These are phyloP conservation scores for Zasmidium citrigriseum DNA, from an alignment of 2,329 filamentous ascomycete species.

Conservation along the genomic window DNA sequence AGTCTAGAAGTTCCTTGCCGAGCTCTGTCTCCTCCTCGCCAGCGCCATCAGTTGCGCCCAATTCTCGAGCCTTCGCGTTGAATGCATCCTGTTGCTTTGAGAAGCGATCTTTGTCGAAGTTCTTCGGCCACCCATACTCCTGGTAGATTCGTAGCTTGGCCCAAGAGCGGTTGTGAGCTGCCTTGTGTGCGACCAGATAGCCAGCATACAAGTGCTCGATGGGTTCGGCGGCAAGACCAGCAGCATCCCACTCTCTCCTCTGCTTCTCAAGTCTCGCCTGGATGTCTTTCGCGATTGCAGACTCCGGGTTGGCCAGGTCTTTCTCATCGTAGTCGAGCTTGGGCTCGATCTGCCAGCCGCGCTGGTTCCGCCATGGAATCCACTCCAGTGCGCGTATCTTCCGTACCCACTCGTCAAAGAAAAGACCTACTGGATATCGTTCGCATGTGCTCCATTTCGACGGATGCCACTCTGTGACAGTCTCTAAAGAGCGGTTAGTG, in stretches of 20 bases:
- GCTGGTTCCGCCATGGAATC: slow-evolving; percentile 2
- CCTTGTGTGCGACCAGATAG: background rate
- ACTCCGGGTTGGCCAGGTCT: background rate
- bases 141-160: background rate
- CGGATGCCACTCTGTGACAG: slow-evolving; percentile 7
- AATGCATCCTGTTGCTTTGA: background rate
- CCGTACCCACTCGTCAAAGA: slow-evolving; percentile 3
- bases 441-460: slow-evolving; percentile 2
- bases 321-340: background rate
- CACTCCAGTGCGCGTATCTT: slow-evolving; percentile 6
- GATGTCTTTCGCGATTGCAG: background rate
- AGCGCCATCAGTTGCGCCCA: background rate
- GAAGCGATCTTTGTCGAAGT: background rate
- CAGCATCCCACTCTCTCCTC: background rate
- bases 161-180: background rate
- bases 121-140: background rate
- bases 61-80: background rate
- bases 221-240: background rate
- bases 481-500: background rate
- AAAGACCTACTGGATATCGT: slow-evolving; percentile 1
- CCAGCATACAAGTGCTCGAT: background rate
- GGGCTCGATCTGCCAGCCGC: slow-evolving; percentile 8
- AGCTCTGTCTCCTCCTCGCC: background rate
- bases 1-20: background rate
- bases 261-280: background rate